Evolutionary conservation across 306 rosid species (phyloP).

Genomic region (Myrica gale): DNA sequence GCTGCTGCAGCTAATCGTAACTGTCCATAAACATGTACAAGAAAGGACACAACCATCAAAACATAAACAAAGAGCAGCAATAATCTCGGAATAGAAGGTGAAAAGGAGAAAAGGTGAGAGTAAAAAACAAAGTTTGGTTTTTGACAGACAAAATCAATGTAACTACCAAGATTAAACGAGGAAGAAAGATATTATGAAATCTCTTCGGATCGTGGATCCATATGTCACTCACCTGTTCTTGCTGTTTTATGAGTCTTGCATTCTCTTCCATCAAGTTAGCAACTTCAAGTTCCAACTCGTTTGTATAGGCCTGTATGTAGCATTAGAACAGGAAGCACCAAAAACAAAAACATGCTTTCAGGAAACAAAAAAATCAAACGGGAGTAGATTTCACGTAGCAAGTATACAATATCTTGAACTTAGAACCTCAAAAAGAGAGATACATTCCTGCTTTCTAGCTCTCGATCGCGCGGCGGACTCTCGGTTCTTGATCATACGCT

Average conservation of each 20-base stretch:
- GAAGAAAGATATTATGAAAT: background rate
- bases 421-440: background rate
- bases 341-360: no score
- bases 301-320: conserved; percentile 72
- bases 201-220: background rate
- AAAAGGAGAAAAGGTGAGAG: no score
- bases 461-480: conserved; percentile 95
- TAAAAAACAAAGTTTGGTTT: no score
- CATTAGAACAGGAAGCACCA: background rate
- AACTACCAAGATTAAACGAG: background rate
- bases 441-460: conserved; percentile 81
- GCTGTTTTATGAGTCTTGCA: conserved; percentile 58
- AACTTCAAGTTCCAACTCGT: conserved; percentile 67
- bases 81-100: background rate
- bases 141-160: no score
- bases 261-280: conserved; percentile 55
- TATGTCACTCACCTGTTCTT: conserved; percentile 47
- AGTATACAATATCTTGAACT: no score
- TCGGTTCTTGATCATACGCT: conserved; percentile 87
- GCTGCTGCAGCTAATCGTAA: conserved; percentile 32
- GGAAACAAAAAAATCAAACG: background rate
- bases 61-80: no score
- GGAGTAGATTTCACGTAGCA: no score
- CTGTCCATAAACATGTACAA: conserved; percentile 37
- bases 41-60: background rate